Conservation (phyloP, 371 early-diverging fungal genomes). For the Gilbertella persicaria region DNA sequence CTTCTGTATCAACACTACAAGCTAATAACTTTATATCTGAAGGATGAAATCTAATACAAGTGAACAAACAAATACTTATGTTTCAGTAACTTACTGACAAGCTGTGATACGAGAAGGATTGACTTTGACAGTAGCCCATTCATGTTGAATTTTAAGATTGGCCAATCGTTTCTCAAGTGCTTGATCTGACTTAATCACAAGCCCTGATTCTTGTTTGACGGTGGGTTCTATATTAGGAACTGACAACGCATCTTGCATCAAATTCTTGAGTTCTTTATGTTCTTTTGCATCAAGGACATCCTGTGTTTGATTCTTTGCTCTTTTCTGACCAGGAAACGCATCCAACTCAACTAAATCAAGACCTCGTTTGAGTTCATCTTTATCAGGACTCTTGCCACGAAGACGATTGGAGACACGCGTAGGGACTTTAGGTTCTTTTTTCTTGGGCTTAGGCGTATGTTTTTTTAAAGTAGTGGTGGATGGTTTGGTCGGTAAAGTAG, state of each 20-base stretch:
- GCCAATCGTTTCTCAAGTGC: slow-evolving; percentile 8
- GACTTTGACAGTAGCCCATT: slow-evolving; percentile 61
- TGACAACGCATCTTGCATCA: slow-evolving; percentile 19
- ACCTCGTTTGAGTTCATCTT: background rate
- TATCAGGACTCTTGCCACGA: slow-evolving; percentile 31
- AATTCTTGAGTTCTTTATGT: slow-evolving; percentile 21
- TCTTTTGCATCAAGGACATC: slow-evolving; percentile 31
- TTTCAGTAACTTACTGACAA: slow-evolving; percentile 29
- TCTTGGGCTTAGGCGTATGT: slow-evolving; percentile 15
- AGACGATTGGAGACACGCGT: slow-evolving; percentile 46
- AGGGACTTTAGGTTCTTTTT: slow-evolving; percentile 27
- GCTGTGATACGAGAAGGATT: slow-evolving; percentile 57
- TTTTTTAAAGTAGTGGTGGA: slow-evolving; percentile 8
- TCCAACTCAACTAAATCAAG: background rate
- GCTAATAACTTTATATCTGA: slow-evolving; percentile 57
- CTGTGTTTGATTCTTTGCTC: slow-evolving; percentile 13
- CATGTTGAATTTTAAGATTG: slow-evolving; percentile 39
- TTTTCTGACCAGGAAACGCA: background rate
- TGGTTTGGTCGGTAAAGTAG: slow-evolving; percentile 3
- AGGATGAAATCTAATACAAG: slow-evolving; percentile 62
- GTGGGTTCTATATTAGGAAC: slow-evolving; percentile 25
- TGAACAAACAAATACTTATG: background rate
- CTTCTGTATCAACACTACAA: slow-evolving; percentile 63
- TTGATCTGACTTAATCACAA: slow-evolving; percentile 11
- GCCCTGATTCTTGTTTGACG: slow-evolving; percentile 13